These are phyloP conservation scores for Fusarium burgessii DNA, from an alignment of 2,329 filamentous ascomycete genomes.

Conservation along the genomic window DNA sequence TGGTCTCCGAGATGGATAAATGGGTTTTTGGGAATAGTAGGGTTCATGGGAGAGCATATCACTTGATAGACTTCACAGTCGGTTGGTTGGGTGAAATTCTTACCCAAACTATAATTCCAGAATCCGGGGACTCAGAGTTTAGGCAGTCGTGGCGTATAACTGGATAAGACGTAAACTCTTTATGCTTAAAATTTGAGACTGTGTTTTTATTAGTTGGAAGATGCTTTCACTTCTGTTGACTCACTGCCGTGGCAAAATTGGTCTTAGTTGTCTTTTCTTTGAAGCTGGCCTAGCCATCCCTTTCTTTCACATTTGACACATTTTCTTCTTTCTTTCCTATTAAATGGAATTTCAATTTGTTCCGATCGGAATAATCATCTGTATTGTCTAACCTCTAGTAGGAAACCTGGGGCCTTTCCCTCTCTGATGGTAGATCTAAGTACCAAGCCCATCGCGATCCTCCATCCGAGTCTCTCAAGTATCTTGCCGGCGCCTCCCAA, in stretches of 20 bases:
- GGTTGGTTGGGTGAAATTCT: not conserved
- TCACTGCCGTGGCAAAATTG: not conserved
- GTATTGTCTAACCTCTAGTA: not conserved
- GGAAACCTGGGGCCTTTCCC: too few relatives aligned
- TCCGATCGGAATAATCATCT: not conserved
- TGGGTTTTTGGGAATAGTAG: too few relatives aligned
- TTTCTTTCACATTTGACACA: not conserved
- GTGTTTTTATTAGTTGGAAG: too few relatives aligned
- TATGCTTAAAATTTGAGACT: not conserved
- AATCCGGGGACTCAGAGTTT: not conserved
- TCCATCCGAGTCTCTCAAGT: not conserved
- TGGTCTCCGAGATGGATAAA: too few relatives aligned
- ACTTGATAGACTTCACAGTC: not conserved
- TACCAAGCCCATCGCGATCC: not conserved
- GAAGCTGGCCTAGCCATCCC: not conserved
- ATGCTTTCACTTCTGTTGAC: not conserved
- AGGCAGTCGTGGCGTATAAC: not conserved
- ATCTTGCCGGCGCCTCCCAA: not conserved
- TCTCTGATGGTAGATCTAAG: not conserved
- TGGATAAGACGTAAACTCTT: not conserved
- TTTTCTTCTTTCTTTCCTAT: not conserved
- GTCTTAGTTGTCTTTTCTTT: not conserved
- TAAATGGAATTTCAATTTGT: not conserved
- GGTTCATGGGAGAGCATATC: not conserved
- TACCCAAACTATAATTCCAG: not conserved